Evolutionary conservation across 768 basidiomycete genomes (phyloP).

Genomic region (Cystofilobasidium ferigula): DNA sequence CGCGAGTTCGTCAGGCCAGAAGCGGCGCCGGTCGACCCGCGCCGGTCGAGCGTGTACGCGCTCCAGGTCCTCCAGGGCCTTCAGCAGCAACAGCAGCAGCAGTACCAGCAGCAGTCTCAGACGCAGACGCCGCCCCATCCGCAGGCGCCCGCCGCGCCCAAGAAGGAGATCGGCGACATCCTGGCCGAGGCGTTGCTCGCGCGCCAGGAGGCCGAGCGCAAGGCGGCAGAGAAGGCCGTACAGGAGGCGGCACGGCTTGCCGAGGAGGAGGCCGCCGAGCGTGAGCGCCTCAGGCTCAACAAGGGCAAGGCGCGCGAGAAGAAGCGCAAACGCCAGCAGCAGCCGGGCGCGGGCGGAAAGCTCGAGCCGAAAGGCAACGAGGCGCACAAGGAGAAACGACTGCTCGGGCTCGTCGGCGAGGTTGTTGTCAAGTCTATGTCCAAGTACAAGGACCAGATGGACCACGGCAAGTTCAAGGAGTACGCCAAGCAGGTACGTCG

Average conservation of each 20-base stretch:
- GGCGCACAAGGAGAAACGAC: constrained; percentile 54
- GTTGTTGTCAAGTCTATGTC: constrained; percentile 89
- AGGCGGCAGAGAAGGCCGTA: constrained; percentile 20
- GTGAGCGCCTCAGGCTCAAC: not conserved
- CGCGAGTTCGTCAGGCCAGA: no score
- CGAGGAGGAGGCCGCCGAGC: not conserved
- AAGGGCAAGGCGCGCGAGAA: constrained; percentile 21
- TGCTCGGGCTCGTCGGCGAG: constrained; percentile 70
- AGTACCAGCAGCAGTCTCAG: constrained; percentile 24
- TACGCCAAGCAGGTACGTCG: constrained; percentile 78
- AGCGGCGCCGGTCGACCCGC: no score
- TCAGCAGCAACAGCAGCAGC: constrained; percentile 18
- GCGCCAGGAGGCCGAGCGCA: constrained; percentile 12
- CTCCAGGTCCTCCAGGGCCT: not conserved
- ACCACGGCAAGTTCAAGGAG: constrained; percentile 76
- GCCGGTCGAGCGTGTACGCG: no score
- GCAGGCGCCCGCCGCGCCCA: not conserved
- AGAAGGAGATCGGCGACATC: not conserved
- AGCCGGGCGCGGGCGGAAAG: constrained; percentile 22
- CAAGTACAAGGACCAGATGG: constrained; percentile 64
- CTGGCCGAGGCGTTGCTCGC: constrained; percentile 28
- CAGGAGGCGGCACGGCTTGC: constrained; percentile 21
- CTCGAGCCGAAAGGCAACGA: constrained; percentile 21
- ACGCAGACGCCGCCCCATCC: constrained; percentile 18
- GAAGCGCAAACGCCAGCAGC: no score